phyloP scores from a whole-genome alignment of 2,329 filamentous ascomycete genomes.

The Fusarium equiseti region DNA sequence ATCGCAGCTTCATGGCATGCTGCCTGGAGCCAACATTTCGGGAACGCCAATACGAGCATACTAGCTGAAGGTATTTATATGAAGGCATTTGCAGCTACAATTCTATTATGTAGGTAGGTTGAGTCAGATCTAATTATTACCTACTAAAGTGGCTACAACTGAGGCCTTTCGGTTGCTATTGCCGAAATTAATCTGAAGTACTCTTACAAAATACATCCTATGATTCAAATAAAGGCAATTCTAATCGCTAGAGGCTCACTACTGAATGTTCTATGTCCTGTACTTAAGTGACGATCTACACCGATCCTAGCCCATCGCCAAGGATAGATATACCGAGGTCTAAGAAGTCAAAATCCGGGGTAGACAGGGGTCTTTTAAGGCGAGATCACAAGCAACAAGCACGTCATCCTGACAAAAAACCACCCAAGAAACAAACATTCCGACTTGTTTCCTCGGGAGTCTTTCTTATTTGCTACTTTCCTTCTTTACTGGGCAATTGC shows the following conservation, averaged over 20 bases:
- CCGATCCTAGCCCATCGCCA: conserved; percentile 6
- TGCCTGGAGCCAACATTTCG: too few species aligned
- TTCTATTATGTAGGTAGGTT: neutral
- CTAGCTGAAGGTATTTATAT: neutral
- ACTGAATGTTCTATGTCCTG: neutral
- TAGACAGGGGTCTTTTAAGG: conserved; percentile 29
- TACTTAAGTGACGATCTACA: neutral
- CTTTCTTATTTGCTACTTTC: conserved; percentile 16
- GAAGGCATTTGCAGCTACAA: neutral
- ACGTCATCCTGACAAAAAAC: conserved; percentile 31
- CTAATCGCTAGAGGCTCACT: neutral
- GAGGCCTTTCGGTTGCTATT: too few species aligned
- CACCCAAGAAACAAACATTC: conserved; percentile 14
- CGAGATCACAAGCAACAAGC: conserved; percentile 38
- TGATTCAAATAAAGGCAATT: rapidly evolving
- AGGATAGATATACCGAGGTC: conserved; percentile 6
- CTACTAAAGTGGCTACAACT: too few species aligned
- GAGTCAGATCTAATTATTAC: too few species aligned
- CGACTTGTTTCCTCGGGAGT: neutral
- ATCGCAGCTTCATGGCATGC: neutral
- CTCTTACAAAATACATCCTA: neutral
- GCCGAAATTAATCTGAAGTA: neutral
- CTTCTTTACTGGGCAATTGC: too few species aligned
- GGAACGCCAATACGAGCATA: too few species aligned
- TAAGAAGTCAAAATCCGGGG: conserved; percentile 29